Evolutionary conservation across 345 rosid species (phyloP), one percentile per base, ranked within the genome.

Genomic region (Toxicodendron radicans): DNA sequence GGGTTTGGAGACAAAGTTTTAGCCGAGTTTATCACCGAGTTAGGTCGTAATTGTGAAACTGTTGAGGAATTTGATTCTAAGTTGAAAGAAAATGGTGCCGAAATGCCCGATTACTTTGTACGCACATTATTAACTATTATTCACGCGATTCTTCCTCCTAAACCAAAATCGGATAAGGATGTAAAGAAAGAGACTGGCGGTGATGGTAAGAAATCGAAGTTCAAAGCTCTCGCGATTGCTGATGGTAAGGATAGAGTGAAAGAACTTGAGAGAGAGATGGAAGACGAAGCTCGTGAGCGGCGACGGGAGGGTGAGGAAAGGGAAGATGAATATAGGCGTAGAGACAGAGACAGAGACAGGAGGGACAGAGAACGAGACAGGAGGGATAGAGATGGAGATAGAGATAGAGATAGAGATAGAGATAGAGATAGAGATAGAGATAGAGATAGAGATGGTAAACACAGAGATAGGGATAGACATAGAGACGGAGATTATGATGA

Each of bases 31-130:
- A 83, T 95, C 20, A 91, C 90, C 79, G 94, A 95, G 64, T 63
- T 88, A 71, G 94, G 94, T 46, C 87, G 83, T 8, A 66, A 67
- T 20, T 88, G 93, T 43, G 84, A 79, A 65, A 82, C 91, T 3
- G 92, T 89, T 3, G 97, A 88, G 12, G 93, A 91, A 59, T 91
- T 95, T 71, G 93, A 92, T 70, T 57, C 83, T 68, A 85, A 85
- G 79, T 77, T 95, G 61, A 93, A 91, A 87, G 81, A 86, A 38
- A 82, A 82, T 41, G 98, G 94, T 0, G 97, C 97, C 2, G 97
- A 92, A 74, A 81, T 95, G 87, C 97, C 99, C 0, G 99, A 95
- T 78, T 95, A 91, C 77, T 90, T 95, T 72, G 97, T 91, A 1
- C 90, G 89, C 0, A 92, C 98, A 0, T 83, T 95, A 32, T 77